Evolutionary conservation across 257 asterid genomes (phyloP).

Genomic region (Eustoma russellianum): DNA sequence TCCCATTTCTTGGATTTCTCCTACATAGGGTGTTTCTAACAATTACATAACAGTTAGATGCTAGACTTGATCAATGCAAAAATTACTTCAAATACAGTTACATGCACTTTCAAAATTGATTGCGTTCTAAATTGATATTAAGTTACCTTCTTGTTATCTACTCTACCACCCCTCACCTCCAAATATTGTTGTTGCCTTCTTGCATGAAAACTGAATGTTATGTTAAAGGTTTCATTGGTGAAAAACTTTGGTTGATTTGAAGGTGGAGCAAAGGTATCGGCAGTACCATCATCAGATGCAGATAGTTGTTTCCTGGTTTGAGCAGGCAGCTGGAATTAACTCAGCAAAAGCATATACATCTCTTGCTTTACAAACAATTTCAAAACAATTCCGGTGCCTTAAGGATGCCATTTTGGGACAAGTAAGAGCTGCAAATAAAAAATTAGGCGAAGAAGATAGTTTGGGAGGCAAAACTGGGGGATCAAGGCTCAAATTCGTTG

Average conservation of each 20-base stretch:
- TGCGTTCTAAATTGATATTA: no score
- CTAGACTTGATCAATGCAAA: no score
- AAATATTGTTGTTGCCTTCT: no score
- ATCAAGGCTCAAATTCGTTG: constrained; percentile 84
- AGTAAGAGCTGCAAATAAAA: constrained; percentile 56
- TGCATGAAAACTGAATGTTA: no score
- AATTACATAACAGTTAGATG: no score
- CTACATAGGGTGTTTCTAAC: no score
- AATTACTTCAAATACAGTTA: no score
- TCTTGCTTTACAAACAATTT: constrained; percentile 77
- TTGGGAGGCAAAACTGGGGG: constrained; percentile 58
- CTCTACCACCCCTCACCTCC: no score
- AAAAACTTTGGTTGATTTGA: constrained; percentile 1
- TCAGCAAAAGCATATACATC: constrained; percentile 88
- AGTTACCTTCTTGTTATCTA: no score
- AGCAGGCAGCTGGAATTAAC: constrained; percentile 78
- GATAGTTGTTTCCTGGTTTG: constrained; percentile 78
- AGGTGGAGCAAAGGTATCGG: constrained; percentile 96
- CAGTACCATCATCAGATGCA: constrained; percentile 97
- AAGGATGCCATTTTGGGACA: constrained; percentile 82
- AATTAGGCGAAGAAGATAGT: constrained; percentile 72
- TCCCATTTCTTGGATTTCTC: no score
- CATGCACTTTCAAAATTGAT: no score
- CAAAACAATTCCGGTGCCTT: constrained; percentile 89
- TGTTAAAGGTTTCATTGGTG: no score